phyloP scores from a whole-genome alignment of 768 basidiomycete species.

The Dendrothele bispora region DNA sequence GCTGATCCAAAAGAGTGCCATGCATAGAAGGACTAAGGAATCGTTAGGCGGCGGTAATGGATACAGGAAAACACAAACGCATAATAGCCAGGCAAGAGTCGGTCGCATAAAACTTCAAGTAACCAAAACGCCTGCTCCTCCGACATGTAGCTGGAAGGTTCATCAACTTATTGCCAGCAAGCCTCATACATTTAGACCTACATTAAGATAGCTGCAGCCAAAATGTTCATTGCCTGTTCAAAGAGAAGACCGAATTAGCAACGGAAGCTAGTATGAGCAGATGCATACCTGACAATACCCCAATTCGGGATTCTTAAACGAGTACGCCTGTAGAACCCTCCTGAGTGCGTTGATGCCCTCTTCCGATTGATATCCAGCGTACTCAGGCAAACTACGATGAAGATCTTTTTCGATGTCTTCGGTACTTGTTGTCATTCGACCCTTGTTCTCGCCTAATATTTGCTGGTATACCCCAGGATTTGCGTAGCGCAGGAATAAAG shows the following conservation, averaged over 20 bases:
- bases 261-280: slow-evolving; percentile 1
- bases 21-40: slow-evolving; percentile 88
- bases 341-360: slow-evolving; percentile 84
- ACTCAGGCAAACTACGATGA: slow-evolving; percentile 94
- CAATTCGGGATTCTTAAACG: slow-evolving; percentile 90
- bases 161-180: background rate
- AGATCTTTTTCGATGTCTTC: slow-evolving; percentile 99
- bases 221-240: slow-evolving; percentile 90
- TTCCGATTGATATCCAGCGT: slow-evolving; percentile 90
- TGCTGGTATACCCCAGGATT: slow-evolving; percentile 82
- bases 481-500: slow-evolving; percentile 84
- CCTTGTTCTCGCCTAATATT: slow-evolving; percentile 74
- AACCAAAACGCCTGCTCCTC: slow-evolving; percentile 99
- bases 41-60: slow-evolving; percentile 7
- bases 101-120: slow-evolving; percentile 90
- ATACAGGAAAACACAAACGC: slow-evolving; percentile 52
- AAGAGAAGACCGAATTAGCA: slow-evolving; percentile 4
- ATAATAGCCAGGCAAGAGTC: slow-evolving; percentile 96
- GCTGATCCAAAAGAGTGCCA: slow-evolving; percentile 96
- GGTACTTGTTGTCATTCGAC: slow-evolving; percentile 81
- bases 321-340: slow-evolving; percentile 92
- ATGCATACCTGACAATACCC: slow-evolving; percentile 86
- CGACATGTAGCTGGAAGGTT: slow-evolving; percentile 81
- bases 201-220: slow-evolving; percentile 95
- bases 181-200: slow-evolving; percentile 39